Base-by-base conservation (phyloP, 2,329 filamentous ascomycete genomes). In the Alternaria sp. region DNA sequence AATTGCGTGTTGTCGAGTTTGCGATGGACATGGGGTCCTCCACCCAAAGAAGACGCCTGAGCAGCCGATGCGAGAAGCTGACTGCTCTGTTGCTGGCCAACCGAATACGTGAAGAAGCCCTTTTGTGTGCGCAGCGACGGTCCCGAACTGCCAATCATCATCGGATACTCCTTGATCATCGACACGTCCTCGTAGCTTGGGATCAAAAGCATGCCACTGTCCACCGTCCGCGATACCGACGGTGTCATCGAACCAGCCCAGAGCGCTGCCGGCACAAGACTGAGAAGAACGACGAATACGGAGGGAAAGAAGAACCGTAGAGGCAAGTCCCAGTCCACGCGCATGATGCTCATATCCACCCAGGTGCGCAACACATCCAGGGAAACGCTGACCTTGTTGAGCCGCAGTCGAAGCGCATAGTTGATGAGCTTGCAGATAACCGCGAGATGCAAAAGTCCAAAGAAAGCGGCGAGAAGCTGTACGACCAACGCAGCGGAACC, bases 201-300 rank as follows among this genome's bases (percentile, higher is more conserved):
- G 4, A 71, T 45, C 6, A 72, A 51, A 14, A 72, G 55, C 44
- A 60, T 72, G n/a, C 65, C 68, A 21, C 46, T 66, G 0, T 63
- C 62, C 14, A 61, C 67, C 6, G 70, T 70, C 37, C 57, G 57
- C 11, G 66, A 64, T 3, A 76, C 64, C 4, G 71, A 65, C 5
- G 72, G 71, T n/a, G 72, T 74, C 33, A 75, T 74, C 41, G 70
- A 73, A 71, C 72, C 74, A 54, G 74, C 72, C 72, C 72, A 76
- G 44, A 76, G 63, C 41, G 68, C 74, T 25, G 72, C 70, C 23
- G 72, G 71, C 7, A 75, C 69, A 6, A 76, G 61, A 63, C 69
- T 70, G 6, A 74, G 64, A 18, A 74, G 66, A 26, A 74, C 71
- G 11, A 68, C 58, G 4, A 71, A 62, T 2, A 71, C 23, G 0